Evolutionary conservation across 495 filamentous ascomycete genomes (phyloP), one percentile per base, ranked within the genome.

Genomic region (Penicillium dipodomyicola): DNA sequence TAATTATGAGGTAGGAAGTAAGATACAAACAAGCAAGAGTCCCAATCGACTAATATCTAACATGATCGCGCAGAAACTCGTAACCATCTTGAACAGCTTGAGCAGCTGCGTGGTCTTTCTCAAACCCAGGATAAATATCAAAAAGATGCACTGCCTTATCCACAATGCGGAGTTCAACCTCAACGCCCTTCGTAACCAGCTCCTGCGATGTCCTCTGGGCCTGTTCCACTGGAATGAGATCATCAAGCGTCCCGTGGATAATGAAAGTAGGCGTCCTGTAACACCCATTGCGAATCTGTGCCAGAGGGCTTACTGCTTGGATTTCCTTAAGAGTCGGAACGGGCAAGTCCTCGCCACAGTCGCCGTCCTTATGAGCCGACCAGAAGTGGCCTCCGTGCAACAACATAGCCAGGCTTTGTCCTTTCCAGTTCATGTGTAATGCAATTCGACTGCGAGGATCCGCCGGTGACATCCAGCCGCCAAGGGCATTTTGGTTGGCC

Each of bases 251-350:
- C 14, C 77, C 75, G 49, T 81, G 77, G 25, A 81, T 68, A 9
- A 80, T 20, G 65, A 74, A 80, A 0, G 77, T 81, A 2, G 79
- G 78, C 27, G 66, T 71, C 0, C 56, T 17, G 54, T 80, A 80
- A 5, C 49, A 60, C 5, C 73, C 74, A 0, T 9, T 27, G 1
- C 19, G 43, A 12, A 80, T 71, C 9, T 79, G 75, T 0, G 68
- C 69, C 9, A 57, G 46, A 7, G 72, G 74, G 62, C 68, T 75
- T 37, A 72, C 59, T 2, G 63, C 59, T 12, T 39, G 41, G 30
- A 74, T 64, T 23, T 63, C 35, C n/a, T 73, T 58, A 5, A 50
- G 33, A 12, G 52, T 8, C 8, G 68, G 73, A 46, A 52, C 37
- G 1, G 58, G 55, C 19, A 67, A 60, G 7, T 55, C 17, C 14